Base-by-base conservation (phyloP, 805 yeast genomes). In the Candida insectorum region DNA sequence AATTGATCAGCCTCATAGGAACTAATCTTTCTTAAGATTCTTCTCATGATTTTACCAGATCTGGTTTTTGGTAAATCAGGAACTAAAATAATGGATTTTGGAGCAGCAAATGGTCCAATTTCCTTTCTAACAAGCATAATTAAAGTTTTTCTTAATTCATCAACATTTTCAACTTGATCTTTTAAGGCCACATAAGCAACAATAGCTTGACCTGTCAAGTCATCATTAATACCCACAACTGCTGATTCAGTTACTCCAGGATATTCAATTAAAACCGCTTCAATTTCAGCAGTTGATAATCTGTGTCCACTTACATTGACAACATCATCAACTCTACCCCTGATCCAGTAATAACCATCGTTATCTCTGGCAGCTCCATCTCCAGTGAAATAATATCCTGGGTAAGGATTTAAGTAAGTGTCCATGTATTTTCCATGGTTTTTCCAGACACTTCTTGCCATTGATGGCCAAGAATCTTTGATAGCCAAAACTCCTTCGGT, bases 281-380 rank as follows among this genome's bases (percentile, higher is more conserved):
- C 94, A 47, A 85, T 84, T 61, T 85, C 94, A 23, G 94, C 87
- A 30, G 94, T 85, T n/a, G 93, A 83, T 49, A 85, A 69, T 57
- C 94, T 71, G 65, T 85, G 94, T 37, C 94, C 94, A 22, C 87
- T 79, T 26, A 85, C 93, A 54, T 85, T 85, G 33, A 85, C 94
- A 40, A 85, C 94, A 57, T 85, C 94, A 58, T 85, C 94, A 41
- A 85, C 93, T 65, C 94, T 73, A 36, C 94, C 94, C 51, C 83
- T 60, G 45, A 85, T 83, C 89, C 93, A 85, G 64, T 77, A 81
- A 66, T 75, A 85, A 5, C 94, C 94, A 54, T 84, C 91, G 46
- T 74, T 69, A 56, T 85, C 94, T 54, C 89, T 74, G 13, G 88
- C 91, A 17, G 91, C 93, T 62, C 94, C 94, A 62, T 85, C 95